Conservation (phyloP, 345 rosid genomes). For the Salix viminalis region DNA sequence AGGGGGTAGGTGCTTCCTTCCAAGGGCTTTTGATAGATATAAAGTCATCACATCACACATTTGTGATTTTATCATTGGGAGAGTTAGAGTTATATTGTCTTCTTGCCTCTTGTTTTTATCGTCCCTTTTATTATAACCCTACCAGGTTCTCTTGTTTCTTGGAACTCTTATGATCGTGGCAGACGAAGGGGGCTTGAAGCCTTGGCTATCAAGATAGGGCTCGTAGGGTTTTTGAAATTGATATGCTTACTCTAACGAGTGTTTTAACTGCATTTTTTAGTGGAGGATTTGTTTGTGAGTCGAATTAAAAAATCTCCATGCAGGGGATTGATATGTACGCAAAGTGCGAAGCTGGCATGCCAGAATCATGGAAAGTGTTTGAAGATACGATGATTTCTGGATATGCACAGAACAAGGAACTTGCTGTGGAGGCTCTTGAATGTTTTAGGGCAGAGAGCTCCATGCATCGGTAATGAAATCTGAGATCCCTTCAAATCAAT, state of each 20-base stretch:
- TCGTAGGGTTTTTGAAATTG: slow-evolving; percentile 46
- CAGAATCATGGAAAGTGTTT: slow-evolving; percentile 55
- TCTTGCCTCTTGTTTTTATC: no score
- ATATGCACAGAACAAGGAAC: slow-evolving; percentile 58
- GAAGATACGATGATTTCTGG: slow-evolving; percentile 84
- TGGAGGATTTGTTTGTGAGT: no score
- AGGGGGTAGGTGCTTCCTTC: no score
- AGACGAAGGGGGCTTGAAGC: slow-evolving; percentile 62
- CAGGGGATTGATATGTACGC: no score
- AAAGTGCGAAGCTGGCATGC: slow-evolving; percentile 54
- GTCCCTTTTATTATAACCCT: no score
- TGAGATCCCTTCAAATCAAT: slow-evolving; percentile 50
- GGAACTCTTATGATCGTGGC: slow-evolving; percentile 93
- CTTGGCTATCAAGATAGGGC: slow-evolving; percentile 60
- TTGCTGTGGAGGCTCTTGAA: slow-evolving; percentile 62
- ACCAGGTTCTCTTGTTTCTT: slow-evolving; percentile 40
- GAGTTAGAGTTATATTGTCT: no score
- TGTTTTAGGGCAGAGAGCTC: slow-evolving; percentile 73
- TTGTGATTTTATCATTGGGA: no score
- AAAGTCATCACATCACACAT: no score
- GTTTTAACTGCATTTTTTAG: slow-evolving; percentile 64
- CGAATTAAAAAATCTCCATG: no score
- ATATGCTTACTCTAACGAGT: slow-evolving; percentile 79
- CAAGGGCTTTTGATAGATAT: no score
- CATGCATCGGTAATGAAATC: slow-evolving; percentile 68